Base-by-base conservation (phyloP, 805 yeast genomes). In the Maudiozyma serrabonitensis region DNA sequence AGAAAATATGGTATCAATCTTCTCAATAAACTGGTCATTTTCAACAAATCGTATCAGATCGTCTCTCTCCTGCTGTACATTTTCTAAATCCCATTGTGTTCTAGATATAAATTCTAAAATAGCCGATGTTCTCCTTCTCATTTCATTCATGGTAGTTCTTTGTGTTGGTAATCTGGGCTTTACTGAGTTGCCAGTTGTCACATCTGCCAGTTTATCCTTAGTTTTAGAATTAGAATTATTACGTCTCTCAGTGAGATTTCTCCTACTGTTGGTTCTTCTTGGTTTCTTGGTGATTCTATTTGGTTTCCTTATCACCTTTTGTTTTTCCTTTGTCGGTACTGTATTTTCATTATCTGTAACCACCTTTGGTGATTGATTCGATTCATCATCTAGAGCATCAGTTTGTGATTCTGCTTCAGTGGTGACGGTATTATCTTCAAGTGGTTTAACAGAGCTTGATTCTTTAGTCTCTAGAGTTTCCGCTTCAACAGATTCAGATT, bases 31-130 rank as follows among this genome's bases (percentile, higher is more conserved):
- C 19, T 56, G 60, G 18, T 69, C 71, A 47, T 72, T 76, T 51
- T 71, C 74, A 12, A 73, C 73, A 58, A 70, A 75, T 47, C 70
- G 70, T 32, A 78, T 68, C 46, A 81, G 60, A 49, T 73, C 75
- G 28, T 69, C 71, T 48, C 81, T 79, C 42, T 75, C 78, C n/a
- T 74, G 69, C 56, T 82, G 83, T 57, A 88, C 95, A 46, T 77
- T 78, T 43, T 84, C 82, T 52, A 91, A 69, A 60, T 91, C 98
- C 54, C 84, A 68, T 64, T 89, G 96, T 1, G 95, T 84, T 48
- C 95, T 75, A 11, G 90, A 87, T 25, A 91, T 78, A 74, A 90
- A 93, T 68, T 93, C 98, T 56, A 91, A 70, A 23, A 93, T 91
- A 1, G 96, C 95, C 2, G 89, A 86, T 1, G 89, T 87, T 51